Evolutionary conservation across 129 eudicot species (phyloP).

Genomic region (Calendula officinalis): DNA sequence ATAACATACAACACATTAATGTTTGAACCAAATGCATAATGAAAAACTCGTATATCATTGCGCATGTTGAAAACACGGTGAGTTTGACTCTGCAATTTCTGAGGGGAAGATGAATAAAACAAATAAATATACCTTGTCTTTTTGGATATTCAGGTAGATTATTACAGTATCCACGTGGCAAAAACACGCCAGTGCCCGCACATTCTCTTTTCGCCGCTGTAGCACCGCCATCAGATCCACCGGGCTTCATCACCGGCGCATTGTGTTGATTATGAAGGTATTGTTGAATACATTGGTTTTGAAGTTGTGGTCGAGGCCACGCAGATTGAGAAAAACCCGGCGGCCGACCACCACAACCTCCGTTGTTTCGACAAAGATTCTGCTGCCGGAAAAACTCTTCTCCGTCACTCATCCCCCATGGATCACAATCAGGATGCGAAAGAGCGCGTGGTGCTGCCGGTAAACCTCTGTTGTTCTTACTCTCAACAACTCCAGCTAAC

Average conservation of each 20-base stretch:
- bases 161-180: conserved; percentile 47
- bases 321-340: conserved; percentile 12
- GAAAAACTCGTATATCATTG: no score
- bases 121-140: conserved; percentile 38
- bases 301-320: conserved; percentile 34
- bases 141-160: conserved; percentile 39
- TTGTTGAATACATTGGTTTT: conserved; percentile 7
- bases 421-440: conserved; percentile 2
- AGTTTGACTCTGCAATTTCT: conserved; percentile 12
- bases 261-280: not conserved
- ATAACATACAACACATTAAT: no score
- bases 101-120: conserved; percentile 16
- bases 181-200: conserved; percentile 80
- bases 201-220: conserved; percentile 39
- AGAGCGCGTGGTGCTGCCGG: conserved; percentile 14
- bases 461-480: not conserved
- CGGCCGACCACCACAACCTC: not conserved
- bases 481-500: conserved; percentile 8
- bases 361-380: conserved; percentile 18
- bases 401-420: conserved; percentile 8
- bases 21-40: no score
- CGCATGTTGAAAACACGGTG: no score
- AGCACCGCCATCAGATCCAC: conserved; percentile 26
- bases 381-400: conserved; percentile 21
- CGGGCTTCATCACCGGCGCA: conserved; percentile 10